These are phyloP conservation scores for Macrolepiota dolichaula DNA, from an alignment of 768 basidiomycete genomes.

Conservation along the genomic window DNA sequence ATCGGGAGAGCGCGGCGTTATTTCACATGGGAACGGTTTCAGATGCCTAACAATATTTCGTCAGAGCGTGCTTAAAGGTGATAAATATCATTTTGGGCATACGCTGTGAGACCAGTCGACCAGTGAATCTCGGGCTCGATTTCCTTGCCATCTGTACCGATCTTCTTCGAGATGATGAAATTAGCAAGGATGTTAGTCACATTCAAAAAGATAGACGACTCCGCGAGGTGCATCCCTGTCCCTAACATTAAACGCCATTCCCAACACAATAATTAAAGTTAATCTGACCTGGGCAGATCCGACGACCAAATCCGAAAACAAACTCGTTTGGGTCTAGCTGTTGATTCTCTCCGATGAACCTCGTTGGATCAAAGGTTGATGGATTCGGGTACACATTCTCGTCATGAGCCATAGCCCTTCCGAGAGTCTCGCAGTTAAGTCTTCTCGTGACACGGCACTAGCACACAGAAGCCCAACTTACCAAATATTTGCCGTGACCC, in stretches of 20 bases:
- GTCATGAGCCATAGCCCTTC: conserved; percentile 32
- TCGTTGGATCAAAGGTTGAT: conserved; percentile 29
- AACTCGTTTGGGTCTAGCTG: conserved; percentile 28
- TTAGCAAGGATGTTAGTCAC: conserved; percentile 32
- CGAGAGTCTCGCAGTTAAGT: background rate
- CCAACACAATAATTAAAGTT: background rate
- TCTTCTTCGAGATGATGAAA: conserved; percentile 34
- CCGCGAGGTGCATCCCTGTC: conserved; percentile 27
- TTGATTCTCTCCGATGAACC: conserved; percentile 27
- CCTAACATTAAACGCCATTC: background rate
- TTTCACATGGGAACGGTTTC: conserved; percentile 21
- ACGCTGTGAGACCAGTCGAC: conserved; percentile 25
- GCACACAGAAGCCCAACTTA: conserved; percentile 11
- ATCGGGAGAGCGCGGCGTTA: conserved; percentile 21
- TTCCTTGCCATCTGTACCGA: conserved; percentile 29
- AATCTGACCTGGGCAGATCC: conserved; percentile 25
- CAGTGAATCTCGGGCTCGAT: conserved; percentile 32
- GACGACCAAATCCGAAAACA: conserved; percentile 35
- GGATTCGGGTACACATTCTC: conserved; percentile 33
- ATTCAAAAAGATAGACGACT: conserved; percentile 32
- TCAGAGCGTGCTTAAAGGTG: background rate
- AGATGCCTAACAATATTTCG: conserved; percentile 16
- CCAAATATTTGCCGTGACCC: conserved; percentile 28
- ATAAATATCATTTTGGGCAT: conserved; percentile 5
- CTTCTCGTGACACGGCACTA: background rate